A percentile compares a stretch with the other conserved stretches of the same genome.
Conservation (phyloP, 2,329 filamentous ascomycete species). For the Fusarium heterosporum region DNA sequence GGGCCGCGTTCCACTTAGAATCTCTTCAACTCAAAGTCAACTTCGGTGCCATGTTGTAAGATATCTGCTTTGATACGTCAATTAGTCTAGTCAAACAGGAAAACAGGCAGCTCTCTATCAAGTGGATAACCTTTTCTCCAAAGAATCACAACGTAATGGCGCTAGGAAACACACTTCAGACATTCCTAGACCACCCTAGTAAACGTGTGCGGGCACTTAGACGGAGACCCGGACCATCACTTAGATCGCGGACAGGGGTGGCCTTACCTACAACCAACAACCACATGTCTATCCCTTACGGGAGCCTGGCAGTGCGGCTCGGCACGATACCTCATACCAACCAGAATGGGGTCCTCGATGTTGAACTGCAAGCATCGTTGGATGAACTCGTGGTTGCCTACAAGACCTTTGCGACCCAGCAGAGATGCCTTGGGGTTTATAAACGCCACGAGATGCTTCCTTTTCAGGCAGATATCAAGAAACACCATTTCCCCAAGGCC, state of each 20-base stretch:
- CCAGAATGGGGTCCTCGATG: constrained; percentile 22
- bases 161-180: background rate
- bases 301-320: constrained; percentile 48
- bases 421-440: constrained; percentile 33
- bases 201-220: constrained; percentile 9
- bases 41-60: background rate
- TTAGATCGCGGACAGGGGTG: constrained; percentile 27
- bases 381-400: constrained; percentile 34
- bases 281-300: constrained; percentile 37
- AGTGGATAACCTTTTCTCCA: constrained; percentile 3
- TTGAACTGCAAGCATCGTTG: constrained; percentile 15
- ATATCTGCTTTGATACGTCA: background rate
- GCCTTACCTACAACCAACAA: constrained; percentile 6
- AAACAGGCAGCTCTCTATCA: constrained; percentile 13
- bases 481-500: constrained; percentile 7
- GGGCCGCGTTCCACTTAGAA: background rate
- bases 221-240: constrained; percentile 24
- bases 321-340: constrained; percentile 35
- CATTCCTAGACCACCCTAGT: background rate
- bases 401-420: constrained; percentile 25
- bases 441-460: constrained; percentile 37
- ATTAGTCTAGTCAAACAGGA: background rate
- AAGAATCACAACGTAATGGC: constrained; percentile 7
- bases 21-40: constrained; percentile 1
- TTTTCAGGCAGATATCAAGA: constrained; percentile 34